Evolutionary conservation across 2,329 filamentous ascomycete species (phyloP).

Genomic region (Blastomyces parvus): DNA sequence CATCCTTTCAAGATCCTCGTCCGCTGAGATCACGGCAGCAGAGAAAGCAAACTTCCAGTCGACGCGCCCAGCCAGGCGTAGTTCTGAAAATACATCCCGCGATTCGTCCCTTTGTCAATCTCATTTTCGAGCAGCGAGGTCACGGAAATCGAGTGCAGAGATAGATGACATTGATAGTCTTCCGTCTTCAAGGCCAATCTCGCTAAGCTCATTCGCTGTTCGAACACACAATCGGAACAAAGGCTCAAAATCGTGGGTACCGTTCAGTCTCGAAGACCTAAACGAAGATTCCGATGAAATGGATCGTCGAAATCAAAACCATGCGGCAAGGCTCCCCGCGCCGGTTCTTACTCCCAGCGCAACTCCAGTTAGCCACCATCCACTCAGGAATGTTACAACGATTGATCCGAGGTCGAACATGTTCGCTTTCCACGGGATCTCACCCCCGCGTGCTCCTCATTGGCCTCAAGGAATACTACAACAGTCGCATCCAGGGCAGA

Average conservation of each 20-base stretch:
- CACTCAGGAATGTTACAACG: constrained; percentile 12
- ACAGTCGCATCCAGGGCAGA: background rate
- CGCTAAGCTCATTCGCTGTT: constrained; percentile 5
- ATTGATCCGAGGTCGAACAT: constrained; percentile 4
- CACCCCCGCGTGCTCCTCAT: background rate
- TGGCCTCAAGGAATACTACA: background rate
- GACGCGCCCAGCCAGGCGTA: background rate
- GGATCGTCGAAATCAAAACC: constrained; percentile 9
- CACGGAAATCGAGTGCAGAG: constrained; percentile 4
- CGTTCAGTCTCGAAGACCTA: constrained; percentile 11
- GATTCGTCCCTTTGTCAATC: background rate
- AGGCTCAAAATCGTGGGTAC: constrained; percentile 17
- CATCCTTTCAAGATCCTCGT: background rate
- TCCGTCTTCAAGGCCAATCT: constrained; percentile 7
- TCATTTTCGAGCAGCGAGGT: background rate
- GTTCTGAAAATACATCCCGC: background rate
- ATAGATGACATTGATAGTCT: constrained; percentile 8
- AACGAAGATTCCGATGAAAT: constrained; percentile 9
- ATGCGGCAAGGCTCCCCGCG: constrained; percentile 11
- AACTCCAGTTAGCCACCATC: constrained; percentile 10
- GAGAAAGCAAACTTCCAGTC: background rate
- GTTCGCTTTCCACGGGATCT: background rate
- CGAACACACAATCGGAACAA: constrained; percentile 14
- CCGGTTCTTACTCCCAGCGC: constrained; percentile 4
- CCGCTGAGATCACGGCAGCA: background rate